phyloP scores from a whole-genome alignment of 208 protist species.

The Acanthamoeba divionensis region DNA sequence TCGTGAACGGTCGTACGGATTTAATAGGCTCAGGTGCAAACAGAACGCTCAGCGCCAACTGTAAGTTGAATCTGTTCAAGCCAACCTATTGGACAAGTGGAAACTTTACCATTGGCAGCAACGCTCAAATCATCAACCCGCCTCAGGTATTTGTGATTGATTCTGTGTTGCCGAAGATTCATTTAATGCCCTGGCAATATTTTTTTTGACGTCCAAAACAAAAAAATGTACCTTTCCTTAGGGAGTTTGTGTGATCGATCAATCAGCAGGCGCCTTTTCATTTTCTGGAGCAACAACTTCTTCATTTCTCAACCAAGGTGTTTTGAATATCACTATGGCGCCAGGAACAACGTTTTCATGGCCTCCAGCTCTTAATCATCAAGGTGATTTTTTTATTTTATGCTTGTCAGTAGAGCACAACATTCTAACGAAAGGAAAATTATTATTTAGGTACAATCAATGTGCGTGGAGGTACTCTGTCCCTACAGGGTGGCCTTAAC shows the following conservation, averaged over 20 bases:
- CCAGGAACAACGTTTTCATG: neutral
- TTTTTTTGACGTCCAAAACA: too few species aligned
- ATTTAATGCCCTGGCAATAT: too few species aligned
- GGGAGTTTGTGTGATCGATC: too few species aligned
- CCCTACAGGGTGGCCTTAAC: neutral
- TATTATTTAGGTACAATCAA: neutral
- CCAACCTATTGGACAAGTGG: constrained; percentile 7
- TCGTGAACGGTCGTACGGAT: too few species aligned
- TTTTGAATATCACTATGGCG: neutral
- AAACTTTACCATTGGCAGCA: neutral
- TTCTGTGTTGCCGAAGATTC: neutral
- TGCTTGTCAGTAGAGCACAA: neutral
- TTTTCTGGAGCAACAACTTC: too few species aligned
- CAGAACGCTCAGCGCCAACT: too few species aligned
- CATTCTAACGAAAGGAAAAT: too few species aligned
- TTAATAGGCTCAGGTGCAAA: too few species aligned
- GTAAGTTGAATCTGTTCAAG: too few species aligned
- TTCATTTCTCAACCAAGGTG: neutral
- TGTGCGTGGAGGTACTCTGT: neutral
- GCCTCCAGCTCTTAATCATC: neutral
- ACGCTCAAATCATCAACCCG: neutral
- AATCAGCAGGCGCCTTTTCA: too few species aligned
- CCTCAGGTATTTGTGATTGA: neutral
- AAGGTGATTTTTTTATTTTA: neutral
- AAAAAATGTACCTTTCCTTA: too few species aligned